Evolutionary conservation across 805 yeast genomes (phyloP), one percentile per base, ranked within the genome.

Genomic region (Yamadazyma nakazawae): DNA sequence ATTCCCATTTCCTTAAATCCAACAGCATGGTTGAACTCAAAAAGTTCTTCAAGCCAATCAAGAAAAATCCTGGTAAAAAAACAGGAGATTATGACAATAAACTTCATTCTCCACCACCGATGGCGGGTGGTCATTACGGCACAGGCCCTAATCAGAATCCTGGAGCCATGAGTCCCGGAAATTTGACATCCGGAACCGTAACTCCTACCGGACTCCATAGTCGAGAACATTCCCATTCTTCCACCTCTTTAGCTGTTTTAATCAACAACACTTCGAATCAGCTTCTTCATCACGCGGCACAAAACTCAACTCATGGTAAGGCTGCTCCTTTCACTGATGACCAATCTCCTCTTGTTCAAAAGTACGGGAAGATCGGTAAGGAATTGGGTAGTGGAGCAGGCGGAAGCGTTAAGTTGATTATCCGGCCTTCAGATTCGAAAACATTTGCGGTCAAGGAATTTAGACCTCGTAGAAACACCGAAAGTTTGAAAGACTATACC

Each of bases 321-420:
- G 32, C 32, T 28, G 52, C 53, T 30, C 47, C 50, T 2, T 60
- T 68, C 43, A 66, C 71, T 11, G 69, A 70, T 53, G 68, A 63
- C 48, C 62, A 65, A 34, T 61, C 61, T 56, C 90, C 91, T 1
- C 83, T 84, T 54, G 80, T 85, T 35, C 88, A 85, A 59, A 72
- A 90, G 54, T 90, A 89, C 63, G 80, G 85, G 43, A 86, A 84
- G 61, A 82, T 85, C 45, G 96, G 96, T 44, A 92, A 89, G 51
- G 86, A 80, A 48, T 74, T 91, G 40, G 97, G 97, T 46, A 94
- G 94, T 17, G 97, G 97, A 45, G 97, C 97, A 2, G 97, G 97
- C 42, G 97, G 97, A 3, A 78, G 85, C 13, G 97, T 91, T 30
- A 81, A 82, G 57, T 72, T 90, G 41, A 84, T 88, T 39, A 82